Evolutionary conservation across 1,284 basidiomycete species (phyloP).

Genomic region (Malassezia vespertilionis): DNA sequence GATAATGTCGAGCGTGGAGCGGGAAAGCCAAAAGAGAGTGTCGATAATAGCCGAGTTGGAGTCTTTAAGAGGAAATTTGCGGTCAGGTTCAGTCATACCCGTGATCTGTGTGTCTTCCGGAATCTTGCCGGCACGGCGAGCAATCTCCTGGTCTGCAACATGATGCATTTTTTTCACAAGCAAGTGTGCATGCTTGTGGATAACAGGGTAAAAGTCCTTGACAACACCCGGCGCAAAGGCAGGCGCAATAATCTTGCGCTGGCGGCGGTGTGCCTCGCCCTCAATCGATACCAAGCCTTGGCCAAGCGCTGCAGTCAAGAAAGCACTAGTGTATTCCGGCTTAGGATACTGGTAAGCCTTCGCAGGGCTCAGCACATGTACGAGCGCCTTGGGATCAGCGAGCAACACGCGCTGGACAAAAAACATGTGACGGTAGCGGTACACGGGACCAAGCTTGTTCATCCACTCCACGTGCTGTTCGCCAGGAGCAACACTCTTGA

Average conservation of each 20-base stretch:
- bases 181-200: slow-evolving; percentile 22
- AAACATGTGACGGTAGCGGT: slow-evolving; percentile 37
- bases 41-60: slow-evolving; percentile 18
- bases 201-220: slow-evolving; percentile 21
- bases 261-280: slow-evolving; percentile 37
- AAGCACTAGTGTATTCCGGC: slow-evolving; percentile 22
- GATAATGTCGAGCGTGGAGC: slow-evolving; percentile 39
- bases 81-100: slow-evolving; percentile 1
- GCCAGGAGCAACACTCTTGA: slow-evolving; percentile 13
- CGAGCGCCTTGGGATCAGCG: slow-evolving; percentile 32
- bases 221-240: slow-evolving; percentile 29
- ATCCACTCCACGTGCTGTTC: slow-evolving; percentile 18
- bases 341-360: slow-evolving; percentile 43
- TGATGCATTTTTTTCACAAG: slow-evolving; percentile 23
- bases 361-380: slow-evolving; percentile 30
- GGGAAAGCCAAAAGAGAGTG: slow-evolving; percentile 27
- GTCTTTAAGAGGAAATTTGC: not conserved
- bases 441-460: slow-evolving; percentile 22
- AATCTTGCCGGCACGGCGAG: slow-evolving; percentile 22
- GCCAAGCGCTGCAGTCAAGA: slow-evolving; percentile 32
- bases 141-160: slow-evolving; percentile 20
- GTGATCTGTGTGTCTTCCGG: not conserved
- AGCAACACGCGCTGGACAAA: slow-evolving; percentile 33
- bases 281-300: slow-evolving; percentile 38
- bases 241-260: slow-evolving; percentile 29